Percentiles rank a stretch among this genome's conserved stretches.
Evolutionary conservation across 371 early-diverging fungal species (phyloP).

Genomic region (Mucor mucedo): DNA sequence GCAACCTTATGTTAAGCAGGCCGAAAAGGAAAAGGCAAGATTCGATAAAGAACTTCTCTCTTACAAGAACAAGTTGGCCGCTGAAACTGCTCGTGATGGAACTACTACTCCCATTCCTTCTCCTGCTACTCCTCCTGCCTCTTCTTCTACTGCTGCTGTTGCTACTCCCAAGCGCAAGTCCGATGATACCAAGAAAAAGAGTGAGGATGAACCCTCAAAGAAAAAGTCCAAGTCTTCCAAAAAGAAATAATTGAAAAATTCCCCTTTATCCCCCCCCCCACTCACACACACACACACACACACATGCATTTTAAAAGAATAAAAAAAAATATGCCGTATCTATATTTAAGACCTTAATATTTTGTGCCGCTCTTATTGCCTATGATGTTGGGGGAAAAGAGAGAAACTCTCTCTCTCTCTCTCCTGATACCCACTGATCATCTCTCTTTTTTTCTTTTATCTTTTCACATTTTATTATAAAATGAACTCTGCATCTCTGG

Average conservation of each 20-base stretch:
- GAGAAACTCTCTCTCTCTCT: too few species aligned
- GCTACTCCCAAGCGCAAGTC: slow-evolving; percentile 10
- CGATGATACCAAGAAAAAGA: not conserved
- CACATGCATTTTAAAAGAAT: slow-evolving; percentile 3
- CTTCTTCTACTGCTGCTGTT: too few species aligned
- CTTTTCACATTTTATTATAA: not conserved
- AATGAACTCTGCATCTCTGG: not conserved
- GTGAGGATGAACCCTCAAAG: slow-evolving; percentile 6
- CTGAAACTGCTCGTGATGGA: too few species aligned
- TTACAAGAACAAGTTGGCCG: slow-evolving; percentile 2
- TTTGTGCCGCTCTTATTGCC: too few species aligned
- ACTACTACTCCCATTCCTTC: too few species aligned
- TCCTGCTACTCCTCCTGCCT: too few species aligned
- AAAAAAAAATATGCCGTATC: slow-evolving; percentile 8
- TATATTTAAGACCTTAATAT: not conserved
- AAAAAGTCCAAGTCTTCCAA: slow-evolving; percentile 10
- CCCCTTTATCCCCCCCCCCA: too few species aligned
- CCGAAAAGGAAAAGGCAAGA: slow-evolving; percentile 26
- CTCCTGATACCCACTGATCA: not conserved
- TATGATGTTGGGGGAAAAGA: too few species aligned
- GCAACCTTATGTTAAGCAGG: slow-evolving; percentile 29
- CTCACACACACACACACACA: not conserved
- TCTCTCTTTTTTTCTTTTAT: not conserved
- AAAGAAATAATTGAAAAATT: not conserved
- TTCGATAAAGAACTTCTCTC: slow-evolving; percentile 19